Conservation (phyloP, 768 basidiomycete species). For the Tylopilus intermedius region DNA sequence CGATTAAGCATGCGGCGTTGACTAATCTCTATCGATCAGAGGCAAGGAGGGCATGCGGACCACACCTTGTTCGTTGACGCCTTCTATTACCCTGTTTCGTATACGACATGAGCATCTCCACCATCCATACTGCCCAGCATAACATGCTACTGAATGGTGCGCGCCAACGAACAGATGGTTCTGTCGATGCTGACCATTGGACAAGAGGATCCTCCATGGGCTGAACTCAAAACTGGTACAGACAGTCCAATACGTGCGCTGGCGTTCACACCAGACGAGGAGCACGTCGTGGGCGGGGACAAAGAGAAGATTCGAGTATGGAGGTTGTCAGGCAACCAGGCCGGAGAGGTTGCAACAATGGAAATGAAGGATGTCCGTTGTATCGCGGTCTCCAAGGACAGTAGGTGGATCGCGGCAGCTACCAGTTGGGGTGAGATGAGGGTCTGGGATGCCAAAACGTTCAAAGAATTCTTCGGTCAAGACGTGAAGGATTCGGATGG, state of each 20-base stretch:
- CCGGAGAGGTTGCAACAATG: background rate
- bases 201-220: background rate
- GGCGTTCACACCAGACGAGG: slow-evolving; percentile 3
- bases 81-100: background rate
- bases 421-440: slow-evolving; percentile 7
- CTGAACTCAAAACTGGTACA: background rate
- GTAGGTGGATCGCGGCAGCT: slow-evolving; percentile 9
- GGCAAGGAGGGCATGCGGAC: background rate
- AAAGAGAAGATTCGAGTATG: slow-evolving; percentile 10
- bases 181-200: background rate
- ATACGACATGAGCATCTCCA: background rate
- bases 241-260: slow-evolving; percentile 5
- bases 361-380: slow-evolving; percentile 4
- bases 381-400: slow-evolving; percentile 8
- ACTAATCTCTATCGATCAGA: slow-evolving; percentile 5
- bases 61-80: background rate
- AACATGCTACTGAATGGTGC: background rate
- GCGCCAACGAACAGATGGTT: background rate
- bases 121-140: background rate
- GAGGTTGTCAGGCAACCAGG: background rate
- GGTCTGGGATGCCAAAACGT: slow-evolving; percentile 4
- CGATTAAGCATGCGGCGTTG: background rate
- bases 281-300: slow-evolving; percentile 9
- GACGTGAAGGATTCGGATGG: background rate
- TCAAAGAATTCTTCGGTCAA: background rate